Conservation (phyloP, 2,329 filamentous ascomycete genomes). For the Exserohilum turcica region DNA sequence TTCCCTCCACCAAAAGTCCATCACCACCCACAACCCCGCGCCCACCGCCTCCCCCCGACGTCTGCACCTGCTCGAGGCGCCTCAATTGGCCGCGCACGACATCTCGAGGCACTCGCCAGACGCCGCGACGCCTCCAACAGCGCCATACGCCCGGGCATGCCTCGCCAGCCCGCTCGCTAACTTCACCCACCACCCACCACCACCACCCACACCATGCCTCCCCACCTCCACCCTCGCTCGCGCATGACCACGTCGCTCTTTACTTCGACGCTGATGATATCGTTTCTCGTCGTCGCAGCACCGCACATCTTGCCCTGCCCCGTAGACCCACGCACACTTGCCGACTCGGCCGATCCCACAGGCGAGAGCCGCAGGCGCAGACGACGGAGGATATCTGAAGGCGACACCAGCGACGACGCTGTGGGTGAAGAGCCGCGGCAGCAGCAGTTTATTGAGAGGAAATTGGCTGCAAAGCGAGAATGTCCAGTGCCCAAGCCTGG, state of each 20-base stretch:
- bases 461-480: constrained; percentile 61
- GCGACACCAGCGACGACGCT: constrained; percentile 26
- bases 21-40: constrained; percentile 31
- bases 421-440: constrained; percentile 29
- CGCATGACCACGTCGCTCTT: constrained; percentile 93
- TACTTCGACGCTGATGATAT: constrained; percentile 85
- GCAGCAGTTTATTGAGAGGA: constrained; percentile 24
- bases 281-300: constrained; percentile 88
- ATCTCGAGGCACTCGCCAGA: not conserved
- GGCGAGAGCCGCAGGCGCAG: constrained; percentile 44
- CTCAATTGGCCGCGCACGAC: constrained; percentile 40
- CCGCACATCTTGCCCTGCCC: constrained; percentile 93
- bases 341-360: constrained; percentile 63
- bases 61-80: constrained; percentile 27
- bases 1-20: constrained; percentile 33
- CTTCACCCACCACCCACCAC: constrained; percentile 13
- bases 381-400: constrained; percentile 47
- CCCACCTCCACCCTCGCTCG: constrained; percentile 87
- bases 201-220: constrained; percentile 64
- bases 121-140: constrained; percentile 20
- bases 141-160: constrained; percentile 35
- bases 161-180: constrained; percentile 28
- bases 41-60: constrained; percentile 14
- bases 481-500: constrained; percentile 92
- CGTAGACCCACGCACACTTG: constrained; percentile 72